Evolutionary conservation across 139 green algal genomes (phyloP), one percentile per base, ranked within the genome.

Genomic region (Coelastrella sp.): DNA sequence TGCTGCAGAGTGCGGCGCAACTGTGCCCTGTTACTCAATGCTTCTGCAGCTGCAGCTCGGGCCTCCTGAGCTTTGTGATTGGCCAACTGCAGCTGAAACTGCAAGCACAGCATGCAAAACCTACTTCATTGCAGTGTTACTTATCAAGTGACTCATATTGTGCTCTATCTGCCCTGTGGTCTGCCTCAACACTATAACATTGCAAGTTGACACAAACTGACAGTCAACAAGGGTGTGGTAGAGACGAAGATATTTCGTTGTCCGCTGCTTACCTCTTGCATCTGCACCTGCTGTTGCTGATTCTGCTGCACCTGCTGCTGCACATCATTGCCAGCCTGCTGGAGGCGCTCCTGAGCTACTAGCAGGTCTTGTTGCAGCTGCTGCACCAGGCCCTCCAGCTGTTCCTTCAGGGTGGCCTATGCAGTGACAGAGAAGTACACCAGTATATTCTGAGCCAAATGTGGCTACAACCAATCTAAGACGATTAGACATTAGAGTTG

Each of bases 221-320:
- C 74, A 80, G 8, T 17, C 10, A 24, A 11, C 8, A 11, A 49
- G 27, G 20, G 49, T 12, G 72, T 78, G 12, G 27, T 4, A 27
- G 68, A 15, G 24, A 76, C n/a, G 15, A 24, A 76, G 8, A 10
- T 4, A 76, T 5, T 8, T 19, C 0, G 4, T 9, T 70, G 70
- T 19, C 70, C 10, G 6, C 79, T 14, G 0, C 63, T 17, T 76
- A 88, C 84, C 84, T 88, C 66, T 25, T 81, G 11, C 8, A 92
- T 49, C 25, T 78, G 74, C 27, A 57, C n/a, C 25, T 22, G 84
- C 49, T 70, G 35, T 68, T 88, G 66, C 66, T 88, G 10, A 49
- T 88, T 88, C 22, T 57, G 49, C 49, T 80, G 20, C 70, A 68
- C 84, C 49, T 88, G 66, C 68, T 88, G 78, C 22, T 60, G 25